Conservation (phyloP, 257 asterid genomes). For the Buddleja alternifolia region DNA sequence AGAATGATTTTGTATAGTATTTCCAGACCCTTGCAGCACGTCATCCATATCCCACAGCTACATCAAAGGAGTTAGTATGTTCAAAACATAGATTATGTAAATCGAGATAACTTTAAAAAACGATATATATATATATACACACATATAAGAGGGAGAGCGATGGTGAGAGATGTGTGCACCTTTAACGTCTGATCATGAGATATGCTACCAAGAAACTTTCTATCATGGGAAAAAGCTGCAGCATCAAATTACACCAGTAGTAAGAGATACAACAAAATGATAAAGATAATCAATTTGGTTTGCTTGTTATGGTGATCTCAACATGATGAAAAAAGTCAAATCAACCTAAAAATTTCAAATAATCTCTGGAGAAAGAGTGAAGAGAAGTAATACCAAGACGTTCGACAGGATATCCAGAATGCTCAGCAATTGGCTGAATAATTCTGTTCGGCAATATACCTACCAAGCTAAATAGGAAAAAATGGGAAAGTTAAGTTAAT, state of each 20-base stretch:
- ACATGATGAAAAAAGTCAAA: background rate
- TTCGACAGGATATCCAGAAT: constrained; percentile 84
- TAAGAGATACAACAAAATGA: constrained; percentile 17
- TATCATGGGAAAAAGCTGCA: constrained; percentile 89
- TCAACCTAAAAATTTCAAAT: background rate
- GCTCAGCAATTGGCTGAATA: constrained; percentile 93
- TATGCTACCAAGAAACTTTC: constrained; percentile 87
- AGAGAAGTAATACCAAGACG: constrained; percentile 72
- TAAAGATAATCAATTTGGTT: constrained; percentile 8
- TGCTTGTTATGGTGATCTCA: background rate
- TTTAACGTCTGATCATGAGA: constrained; percentile 81
- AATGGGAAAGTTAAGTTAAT: constrained; percentile 18
- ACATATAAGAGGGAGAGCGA: constrained; percentile 8
- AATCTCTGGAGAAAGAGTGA: constrained; percentile 14
- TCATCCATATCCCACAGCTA: constrained; percentile 85
- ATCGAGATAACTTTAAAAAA: background rate
- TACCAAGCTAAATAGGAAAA: constrained; percentile 60
- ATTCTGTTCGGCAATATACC: constrained; percentile 88
- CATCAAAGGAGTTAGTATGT: constrained; percentile 2
- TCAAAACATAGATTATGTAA: background rate
- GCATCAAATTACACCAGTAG: constrained; percentile 19
- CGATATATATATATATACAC: too few species aligned
- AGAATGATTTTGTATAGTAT: constrained; percentile 37
- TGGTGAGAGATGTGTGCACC: constrained; percentile 40
- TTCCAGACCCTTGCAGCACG: constrained; percentile 65